These are phyloP conservation scores for Cryptococcus amylolentus DNA, from an alignment of 1,284 basidiomycete species.

Conservation along the genomic window DNA sequence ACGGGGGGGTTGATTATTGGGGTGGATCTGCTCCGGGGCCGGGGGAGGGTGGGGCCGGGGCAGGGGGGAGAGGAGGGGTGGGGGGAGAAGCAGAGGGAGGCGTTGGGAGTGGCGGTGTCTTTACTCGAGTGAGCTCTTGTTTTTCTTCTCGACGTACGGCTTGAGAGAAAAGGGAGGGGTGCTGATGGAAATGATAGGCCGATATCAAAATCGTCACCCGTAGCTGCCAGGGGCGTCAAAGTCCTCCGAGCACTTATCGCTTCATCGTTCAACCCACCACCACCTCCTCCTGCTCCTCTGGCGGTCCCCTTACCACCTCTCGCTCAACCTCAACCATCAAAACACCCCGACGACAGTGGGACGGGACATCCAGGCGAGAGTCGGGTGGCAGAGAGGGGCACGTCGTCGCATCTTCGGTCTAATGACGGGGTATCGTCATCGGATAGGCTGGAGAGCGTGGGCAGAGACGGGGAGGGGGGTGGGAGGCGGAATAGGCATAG, in stretches of 20 bases:
- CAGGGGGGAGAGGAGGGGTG: slow-evolving; percentile 1
- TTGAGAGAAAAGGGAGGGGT: background rate
- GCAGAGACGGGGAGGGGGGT: too few relatives aligned
- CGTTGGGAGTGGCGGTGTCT: slow-evolving; percentile 10
- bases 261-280: too few relatives aligned
- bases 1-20: slow-evolving; percentile 19
- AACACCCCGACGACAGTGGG: too few relatives aligned
- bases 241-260: slow-evolving; percentile 12
- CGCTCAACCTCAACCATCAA: too few relatives aligned
- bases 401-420: too few relatives aligned
- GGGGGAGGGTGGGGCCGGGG: slow-evolving; percentile 2
- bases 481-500: background rate
- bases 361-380: too few relatives aligned
- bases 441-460: too few relatives aligned
- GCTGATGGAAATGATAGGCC: slow-evolving; percentile 3
- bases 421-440: too few relatives aligned
- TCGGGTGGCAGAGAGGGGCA: too few relatives aligned
- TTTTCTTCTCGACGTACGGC: too few relatives aligned
- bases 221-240: slow-evolving; percentile 15
- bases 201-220: slow-evolving; percentile 10
- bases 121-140: slow-evolving; percentile 13
- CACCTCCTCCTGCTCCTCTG: too few relatives aligned
- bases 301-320: too few relatives aligned
- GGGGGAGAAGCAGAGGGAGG: slow-evolving; percentile 7
- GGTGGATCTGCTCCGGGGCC: slow-evolving; percentile 12